These are phyloP conservation scores for Laburnicola sp. DNA, from an alignment of 2,329 filamentous ascomycete genomes.

Conservation along the genomic window DNA sequence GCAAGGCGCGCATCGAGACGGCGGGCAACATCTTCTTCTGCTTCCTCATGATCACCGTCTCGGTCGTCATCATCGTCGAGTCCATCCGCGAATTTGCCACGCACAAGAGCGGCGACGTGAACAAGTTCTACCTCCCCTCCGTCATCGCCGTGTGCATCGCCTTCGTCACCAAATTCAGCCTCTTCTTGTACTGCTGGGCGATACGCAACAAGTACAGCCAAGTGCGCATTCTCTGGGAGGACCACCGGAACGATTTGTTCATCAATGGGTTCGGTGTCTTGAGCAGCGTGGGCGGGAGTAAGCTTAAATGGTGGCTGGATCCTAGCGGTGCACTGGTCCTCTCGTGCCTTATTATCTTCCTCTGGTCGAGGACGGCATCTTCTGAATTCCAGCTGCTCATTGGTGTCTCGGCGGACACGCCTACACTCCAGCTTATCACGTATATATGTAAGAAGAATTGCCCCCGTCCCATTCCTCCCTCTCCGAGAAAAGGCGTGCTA, in stretches of 20 bases:
- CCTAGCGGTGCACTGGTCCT: constrained; percentile 86
- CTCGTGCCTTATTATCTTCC: constrained; percentile 72
- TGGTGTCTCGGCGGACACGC: constrained; percentile 81
- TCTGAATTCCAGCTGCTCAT: constrained; percentile 89
- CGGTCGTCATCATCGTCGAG: constrained; percentile 88
- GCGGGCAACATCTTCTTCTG: constrained; percentile 96
- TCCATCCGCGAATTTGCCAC: constrained; percentile 70
- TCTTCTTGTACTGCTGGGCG: constrained; percentile 93
- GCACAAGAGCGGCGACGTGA: constrained; percentile 50
- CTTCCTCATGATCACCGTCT: constrained; percentile 92
- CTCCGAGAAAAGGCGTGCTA: not conserved
- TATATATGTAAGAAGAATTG: constrained; percentile 69
- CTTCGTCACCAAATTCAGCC: constrained; percentile 77
- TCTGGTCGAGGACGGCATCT: constrained; percentile 87
- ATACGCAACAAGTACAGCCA: constrained; percentile 90
- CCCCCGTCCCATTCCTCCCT: too few species aligned
- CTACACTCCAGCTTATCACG: constrained; percentile 90
- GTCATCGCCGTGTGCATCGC: constrained; percentile 83
- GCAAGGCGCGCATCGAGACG: constrained; percentile 92
- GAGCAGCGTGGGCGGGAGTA: constrained; percentile 86
- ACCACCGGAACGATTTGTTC: constrained; percentile 95
- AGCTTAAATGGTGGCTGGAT: constrained; percentile 93
- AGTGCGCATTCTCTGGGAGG: constrained; percentile 90
- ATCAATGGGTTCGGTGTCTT: constrained; percentile 94
- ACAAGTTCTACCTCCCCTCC: constrained; percentile 76